Conservation (phyloP, 2,329 filamentous ascomycete species). For the Epichloe sibirici region DNA sequence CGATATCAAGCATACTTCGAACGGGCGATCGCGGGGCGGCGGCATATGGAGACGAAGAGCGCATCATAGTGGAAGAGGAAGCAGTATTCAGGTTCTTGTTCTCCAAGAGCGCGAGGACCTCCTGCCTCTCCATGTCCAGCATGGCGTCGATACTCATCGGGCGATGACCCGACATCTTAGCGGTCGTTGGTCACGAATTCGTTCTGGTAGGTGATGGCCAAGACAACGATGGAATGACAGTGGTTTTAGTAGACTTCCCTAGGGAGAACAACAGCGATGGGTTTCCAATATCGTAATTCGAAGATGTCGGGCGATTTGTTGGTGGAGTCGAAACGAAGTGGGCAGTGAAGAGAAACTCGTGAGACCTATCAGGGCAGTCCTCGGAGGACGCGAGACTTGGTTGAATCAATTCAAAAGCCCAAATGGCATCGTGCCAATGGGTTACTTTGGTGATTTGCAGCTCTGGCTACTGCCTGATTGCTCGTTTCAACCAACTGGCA, state of each 20-base stretch:
- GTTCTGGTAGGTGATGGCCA: background rate
- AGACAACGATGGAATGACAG: background rate
- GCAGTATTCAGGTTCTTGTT: constrained; percentile 24
- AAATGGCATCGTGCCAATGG: constrained; percentile 4
- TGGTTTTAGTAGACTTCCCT: background rate
- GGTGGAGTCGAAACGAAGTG: background rate
- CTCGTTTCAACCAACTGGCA: background rate
- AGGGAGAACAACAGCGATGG: too few relatives aligned
- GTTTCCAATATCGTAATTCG: too few relatives aligned
- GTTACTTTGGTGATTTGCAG: background rate
- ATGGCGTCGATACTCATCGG: constrained; percentile 66
- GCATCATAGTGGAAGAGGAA: constrained; percentile 24
- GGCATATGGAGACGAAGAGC: constrained; percentile 41
- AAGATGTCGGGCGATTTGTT: too few relatives aligned
- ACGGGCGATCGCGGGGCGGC: constrained; percentile 52
- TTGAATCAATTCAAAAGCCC: constrained; percentile 1
- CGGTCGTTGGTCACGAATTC: background rate
- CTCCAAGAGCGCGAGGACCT: constrained; percentile 59
- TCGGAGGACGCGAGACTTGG: constrained; percentile 3
- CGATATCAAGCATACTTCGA: constrained; percentile 54
- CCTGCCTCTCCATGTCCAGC: constrained; percentile 64
- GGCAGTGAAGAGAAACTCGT: background rate
- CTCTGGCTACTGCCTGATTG: background rate
- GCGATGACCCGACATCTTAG: constrained; percentile 23
- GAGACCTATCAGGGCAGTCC: background rate